Base-by-base conservation (phyloP, 2,329 filamentous ascomycete genomes). In the Neopestalotiopsis clavispora region DNA sequence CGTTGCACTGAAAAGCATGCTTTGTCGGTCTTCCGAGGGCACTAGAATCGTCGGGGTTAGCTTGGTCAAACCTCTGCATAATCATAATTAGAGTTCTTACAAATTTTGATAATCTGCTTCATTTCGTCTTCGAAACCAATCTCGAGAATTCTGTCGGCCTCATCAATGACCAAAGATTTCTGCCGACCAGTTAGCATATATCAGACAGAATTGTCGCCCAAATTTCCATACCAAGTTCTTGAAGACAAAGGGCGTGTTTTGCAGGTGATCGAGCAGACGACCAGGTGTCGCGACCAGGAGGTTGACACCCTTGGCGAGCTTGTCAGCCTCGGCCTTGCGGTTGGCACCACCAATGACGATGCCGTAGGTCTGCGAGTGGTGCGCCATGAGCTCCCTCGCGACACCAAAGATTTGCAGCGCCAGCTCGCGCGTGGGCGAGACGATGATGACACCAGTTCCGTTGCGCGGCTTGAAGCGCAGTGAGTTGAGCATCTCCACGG, bases 41-140 rank as follows among this genome's bases (percentile, higher is more conserved):
- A 67, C 59, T 62, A 32, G 3, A 42, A 20, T 62, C 4, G 10
- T 34, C 30, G 20, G 3, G 7, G 10, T 62, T 62, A 62, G 59
- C 59, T 28, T 20, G n/a, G 32, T 9, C 9, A 9, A 5, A 20
- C 20, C 13, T 20, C 23, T 2, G 12, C 2, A 13, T n/a, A 4
- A 34, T 9, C 91, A 74, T 92, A 92, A 61, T 95, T 94, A 20
- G 98, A 10, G 9, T 20, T 2, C 59, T 62, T 40, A 62, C 59
- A 84, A 67, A 98, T 96, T 86, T 97, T 97, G 81, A 98, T 91
- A 74, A 99, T 97, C 80, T 97, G 92, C 72, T 94, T 89, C 93
- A 99, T 97, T 83, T 99, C 96, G 77, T 98, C 96, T 81, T 99
- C 96, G 86, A 99, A 99, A 75, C 96, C 95, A 71, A 98, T 94